Percentiles rank a stretch among this genome's conserved stretches.
Conservation (phyloP, 495 filamentous ascomycete genomes). For the Penicillium lagena region DNA sequence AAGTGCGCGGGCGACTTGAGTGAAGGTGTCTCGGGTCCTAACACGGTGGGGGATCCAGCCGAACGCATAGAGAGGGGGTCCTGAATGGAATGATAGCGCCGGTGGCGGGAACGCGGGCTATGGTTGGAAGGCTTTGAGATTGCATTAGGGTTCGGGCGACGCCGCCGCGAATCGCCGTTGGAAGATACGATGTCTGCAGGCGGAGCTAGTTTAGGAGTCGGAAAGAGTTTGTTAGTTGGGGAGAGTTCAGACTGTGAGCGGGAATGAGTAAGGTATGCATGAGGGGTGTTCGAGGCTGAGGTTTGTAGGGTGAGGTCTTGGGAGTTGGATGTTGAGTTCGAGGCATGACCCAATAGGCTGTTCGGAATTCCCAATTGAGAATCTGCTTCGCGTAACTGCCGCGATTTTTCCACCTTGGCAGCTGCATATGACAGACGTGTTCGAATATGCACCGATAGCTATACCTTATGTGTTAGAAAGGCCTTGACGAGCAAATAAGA, state of each 20-base stretch:
- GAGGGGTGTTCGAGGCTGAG: conserved; percentile 2
- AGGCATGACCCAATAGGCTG: conserved; percentile 10
- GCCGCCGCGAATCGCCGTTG: conserved; percentile 18
- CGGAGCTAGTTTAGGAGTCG: conserved; percentile 45
- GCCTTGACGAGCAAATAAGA: background rate
- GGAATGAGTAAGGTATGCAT: conserved; percentile 8
- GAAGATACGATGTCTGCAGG: conserved; percentile 48
- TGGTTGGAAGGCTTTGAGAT: conserved; percentile 10
- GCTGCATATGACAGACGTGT: conserved; percentile 82
- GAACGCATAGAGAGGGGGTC: conserved; percentile 11
- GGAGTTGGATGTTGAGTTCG: conserved; percentile 6
- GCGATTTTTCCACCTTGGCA: conserved; percentile 82
- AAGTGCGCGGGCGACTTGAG: conserved; percentile 23
- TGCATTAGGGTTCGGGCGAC: conserved; percentile 37
- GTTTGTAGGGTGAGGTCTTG: conserved; percentile 1
- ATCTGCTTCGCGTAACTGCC: conserved; percentile 62
- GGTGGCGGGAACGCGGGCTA: conserved; percentile 23
- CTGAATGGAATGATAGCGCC: conserved; percentile 33
- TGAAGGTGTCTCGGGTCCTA: conserved; percentile 26
- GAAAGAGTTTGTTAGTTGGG: conserved; percentile 12
- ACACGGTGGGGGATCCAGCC: conserved; percentile 12
- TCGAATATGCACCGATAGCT: conserved; percentile 73
- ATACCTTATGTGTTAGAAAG: conserved; percentile 14
- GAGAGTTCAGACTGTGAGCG: conserved; percentile 16
- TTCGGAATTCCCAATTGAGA: conserved; percentile 57